Conservation (phyloP, 441 rosid species). For the Croton setiger region DNA sequence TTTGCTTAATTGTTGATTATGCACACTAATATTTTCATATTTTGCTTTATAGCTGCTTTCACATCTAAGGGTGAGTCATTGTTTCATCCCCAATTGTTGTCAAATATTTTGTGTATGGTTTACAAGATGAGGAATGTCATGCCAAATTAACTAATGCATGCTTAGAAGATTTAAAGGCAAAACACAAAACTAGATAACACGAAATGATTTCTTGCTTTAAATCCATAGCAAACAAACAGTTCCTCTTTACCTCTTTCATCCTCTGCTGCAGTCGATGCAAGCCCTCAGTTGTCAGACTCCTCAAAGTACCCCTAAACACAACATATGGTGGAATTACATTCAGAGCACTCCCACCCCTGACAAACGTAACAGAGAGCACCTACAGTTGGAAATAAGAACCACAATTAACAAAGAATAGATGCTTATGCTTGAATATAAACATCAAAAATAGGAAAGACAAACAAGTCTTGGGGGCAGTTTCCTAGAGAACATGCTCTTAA, state of each 20-base stretch:
- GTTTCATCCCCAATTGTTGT: no score
- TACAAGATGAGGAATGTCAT: background rate
- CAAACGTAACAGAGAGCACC: constrained; percentile 70
- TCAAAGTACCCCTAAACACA: constrained; percentile 78
- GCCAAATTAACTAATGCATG: no score
- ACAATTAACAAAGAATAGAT: constrained; percentile 9
- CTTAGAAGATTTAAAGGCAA: background rate
- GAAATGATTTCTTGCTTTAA: background rate
- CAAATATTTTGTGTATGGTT: background rate
- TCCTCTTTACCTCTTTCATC: constrained; percentile 54
- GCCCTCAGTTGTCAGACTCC: constrained; percentile 81
- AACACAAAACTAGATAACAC: background rate
- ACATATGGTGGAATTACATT: constrained; percentile 55
- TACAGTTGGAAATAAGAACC: constrained; percentile 30
- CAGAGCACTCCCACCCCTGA: constrained; percentile 51
- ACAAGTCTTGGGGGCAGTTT: background rate
- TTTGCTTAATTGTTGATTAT: background rate
- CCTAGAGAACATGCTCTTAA: background rate
- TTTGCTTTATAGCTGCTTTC: background rate
- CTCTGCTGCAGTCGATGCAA: constrained; percentile 50
- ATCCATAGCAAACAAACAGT: background rate
- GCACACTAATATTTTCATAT: background rate
- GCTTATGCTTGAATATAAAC: background rate
- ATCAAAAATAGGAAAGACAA: background rate
- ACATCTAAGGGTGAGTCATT: no score